Conservation (phyloP, 1,284 basidiomycete species). For the Erythrobasidium hasegawianum region DNA sequence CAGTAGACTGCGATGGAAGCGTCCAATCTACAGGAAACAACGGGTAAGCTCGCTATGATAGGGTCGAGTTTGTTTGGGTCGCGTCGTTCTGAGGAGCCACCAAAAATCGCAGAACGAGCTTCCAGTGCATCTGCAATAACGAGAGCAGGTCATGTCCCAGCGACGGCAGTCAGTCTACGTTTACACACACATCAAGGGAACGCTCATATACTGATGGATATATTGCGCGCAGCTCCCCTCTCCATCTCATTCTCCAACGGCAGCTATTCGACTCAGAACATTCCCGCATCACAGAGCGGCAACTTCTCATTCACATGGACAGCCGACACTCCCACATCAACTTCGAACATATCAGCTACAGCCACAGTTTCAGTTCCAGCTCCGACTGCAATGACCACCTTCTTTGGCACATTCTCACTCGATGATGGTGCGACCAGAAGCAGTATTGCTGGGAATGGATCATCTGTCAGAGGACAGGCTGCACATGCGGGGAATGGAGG, state of each 20-base stretch:
- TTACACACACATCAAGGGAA: not conserved
- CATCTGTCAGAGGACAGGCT: not conserved
- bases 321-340: not conserved
- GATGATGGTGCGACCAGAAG: not conserved
- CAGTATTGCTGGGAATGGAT: not conserved
- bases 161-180: slow-evolving; percentile 10
- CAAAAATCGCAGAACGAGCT: slow-evolving; percentile 12
- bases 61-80: no score
- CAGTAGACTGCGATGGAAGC: not conserved
- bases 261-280: slow-evolving; percentile 9
- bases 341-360: not conserved
- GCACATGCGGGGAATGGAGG: not conserved
- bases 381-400: slow-evolving; percentile 15
- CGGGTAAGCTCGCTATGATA: not conserved
- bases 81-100: no score
- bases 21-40: not conserved
- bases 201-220: not conserved
- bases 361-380: not conserved
- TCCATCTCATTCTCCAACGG: slow-evolving; percentile 21
- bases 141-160: slow-evolving; percentile 19
- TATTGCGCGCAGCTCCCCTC: slow-evolving; percentile 9
- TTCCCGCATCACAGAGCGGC: not conserved
- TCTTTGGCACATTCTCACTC: slow-evolving; percentile 4
- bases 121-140: slow-evolving; percentile 29
- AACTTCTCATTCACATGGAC: slow-evolving; percentile 30